Conservation (phyloP, 2,329 filamentous ascomycete genomes). For the Microsporum audouinii region DNA sequence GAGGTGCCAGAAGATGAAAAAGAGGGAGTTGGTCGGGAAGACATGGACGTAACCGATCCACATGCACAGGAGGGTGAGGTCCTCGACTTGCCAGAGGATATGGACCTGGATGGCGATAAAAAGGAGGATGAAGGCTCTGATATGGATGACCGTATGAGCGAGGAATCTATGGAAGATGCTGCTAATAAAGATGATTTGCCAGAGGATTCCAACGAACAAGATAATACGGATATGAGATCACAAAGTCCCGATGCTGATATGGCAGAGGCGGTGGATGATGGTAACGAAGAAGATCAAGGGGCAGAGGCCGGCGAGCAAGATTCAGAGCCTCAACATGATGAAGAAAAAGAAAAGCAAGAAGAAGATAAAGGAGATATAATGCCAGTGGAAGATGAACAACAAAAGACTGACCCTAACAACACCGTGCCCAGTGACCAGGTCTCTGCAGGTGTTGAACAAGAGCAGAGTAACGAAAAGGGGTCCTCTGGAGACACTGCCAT, state of each 20-base stretch:
- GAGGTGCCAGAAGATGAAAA: constrained; percentile 47
- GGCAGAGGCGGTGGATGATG: constrained; percentile 20
- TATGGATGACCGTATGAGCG: constrained; percentile 37
- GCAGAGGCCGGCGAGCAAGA: constrained; percentile 25
- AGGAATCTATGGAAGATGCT: constrained; percentile 34
- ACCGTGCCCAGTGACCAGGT: constrained; percentile 36
- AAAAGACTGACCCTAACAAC: constrained; percentile 45
- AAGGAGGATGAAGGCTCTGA: constrained; percentile 43
- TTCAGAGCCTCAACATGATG: constrained; percentile 26
- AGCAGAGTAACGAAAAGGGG: constrained; percentile 33
- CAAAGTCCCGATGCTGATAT: constrained; percentile 21
- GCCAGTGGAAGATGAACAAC: constrained; percentile 37
- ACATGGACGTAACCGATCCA: constrained; percentile 56
- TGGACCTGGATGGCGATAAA: constrained; percentile 63
- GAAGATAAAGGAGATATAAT: constrained; percentile 43
- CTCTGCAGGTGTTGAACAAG: constrained; percentile 30
- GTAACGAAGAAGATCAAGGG: constrained; percentile 40
- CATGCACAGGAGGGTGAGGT: constrained; percentile 72
- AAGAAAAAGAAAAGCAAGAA: constrained; percentile 42
- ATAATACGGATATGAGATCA: constrained; percentile 19
- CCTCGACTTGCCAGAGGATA: constrained; percentile 74
- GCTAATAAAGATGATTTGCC: constrained; percentile 25
- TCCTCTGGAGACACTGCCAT: constrained; percentile 38
- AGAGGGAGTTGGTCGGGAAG: constrained; percentile 50
- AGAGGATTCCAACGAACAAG: constrained; percentile 12